A percentile compares a stretch with the other conserved stretches of the same genome.
phyloP scores from a whole-genome alignment of 1,284 basidiomycete species.

The Boletus hoseneyae region DNA sequence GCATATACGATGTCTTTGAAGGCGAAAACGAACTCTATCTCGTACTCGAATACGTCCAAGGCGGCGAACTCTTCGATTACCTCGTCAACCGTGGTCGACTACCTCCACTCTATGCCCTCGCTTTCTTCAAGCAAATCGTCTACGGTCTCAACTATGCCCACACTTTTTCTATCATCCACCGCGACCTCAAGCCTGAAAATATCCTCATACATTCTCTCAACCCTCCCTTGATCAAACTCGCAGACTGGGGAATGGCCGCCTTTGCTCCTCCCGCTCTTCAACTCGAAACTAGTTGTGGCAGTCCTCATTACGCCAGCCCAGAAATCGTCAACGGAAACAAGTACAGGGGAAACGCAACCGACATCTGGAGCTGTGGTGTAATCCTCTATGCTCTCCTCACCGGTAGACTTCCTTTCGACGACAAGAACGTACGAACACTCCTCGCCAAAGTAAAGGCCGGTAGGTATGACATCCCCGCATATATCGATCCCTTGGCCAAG shows the following conservation, averaged over 20 bases:
- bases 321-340: conserved; percentile 96
- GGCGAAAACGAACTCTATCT: conserved; percentile 90
- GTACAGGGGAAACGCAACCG: conserved; percentile 92
- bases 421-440: conserved; percentile 78
- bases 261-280: conserved; percentile 78
- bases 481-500: conserved; percentile 70
- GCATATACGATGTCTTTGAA: conserved; percentile 97
- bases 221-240: conserved; percentile 91
- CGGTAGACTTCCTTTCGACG: conserved; percentile 86
- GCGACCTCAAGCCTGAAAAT: conserved; percentile 99
- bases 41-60: conserved; percentile 95
- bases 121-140: conserved; percentile 97
- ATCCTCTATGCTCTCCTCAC: conserved; percentile 88
- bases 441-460: conserved; percentile 91
- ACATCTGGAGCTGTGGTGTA: conserved; percentile 94
- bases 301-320: conserved; percentile 96
- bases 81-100: conserved; percentile 88
- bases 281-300: conserved; percentile 95
- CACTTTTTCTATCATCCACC: conserved; percentile 97
- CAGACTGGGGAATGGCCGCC: conserved; percentile 99
- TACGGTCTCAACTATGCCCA: conserved; percentile 97
- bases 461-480: conserved; percentile 76
- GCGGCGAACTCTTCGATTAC: conserved; percentile 98
- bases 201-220: conserved; percentile 83
- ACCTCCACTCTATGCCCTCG: conserved; percentile 78